Conservation (phyloP, 2,329 filamentous ascomycete species). For the Ascochyta clinopodiicola region DNA sequence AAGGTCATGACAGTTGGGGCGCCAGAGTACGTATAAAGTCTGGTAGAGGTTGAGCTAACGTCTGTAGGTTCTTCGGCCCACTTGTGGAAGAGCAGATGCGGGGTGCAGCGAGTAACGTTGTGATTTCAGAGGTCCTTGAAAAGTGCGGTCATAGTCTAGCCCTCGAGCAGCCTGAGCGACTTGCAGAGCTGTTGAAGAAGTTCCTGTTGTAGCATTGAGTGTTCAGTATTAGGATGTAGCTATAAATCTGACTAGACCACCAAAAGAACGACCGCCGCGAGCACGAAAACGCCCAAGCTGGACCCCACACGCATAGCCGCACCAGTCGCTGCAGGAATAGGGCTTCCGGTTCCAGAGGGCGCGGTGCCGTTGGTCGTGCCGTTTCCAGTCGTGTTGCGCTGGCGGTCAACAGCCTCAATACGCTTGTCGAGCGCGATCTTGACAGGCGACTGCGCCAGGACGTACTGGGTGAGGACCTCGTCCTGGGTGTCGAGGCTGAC, state of each 20-base stretch:
- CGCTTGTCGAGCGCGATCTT: conserved; percentile 58
- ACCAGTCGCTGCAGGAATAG: conserved; percentile 17
- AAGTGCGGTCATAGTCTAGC: conserved; percentile 27
- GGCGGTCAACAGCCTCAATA: conserved; percentile 46
- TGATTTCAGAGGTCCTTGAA: conserved; percentile 33
- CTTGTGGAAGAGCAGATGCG: conserved; percentile 35
- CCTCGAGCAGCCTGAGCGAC: conserved; percentile 26
- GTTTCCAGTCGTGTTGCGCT: conserved; percentile 25
- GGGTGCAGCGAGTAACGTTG: conserved; percentile 38
- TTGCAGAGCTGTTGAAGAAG: conserved; percentile 23
- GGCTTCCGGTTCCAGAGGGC: conserved; percentile 19
- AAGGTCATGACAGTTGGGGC: conserved; percentile 32
- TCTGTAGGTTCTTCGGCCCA: conserved; percentile 24
- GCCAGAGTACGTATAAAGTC: conserved; percentile 18
- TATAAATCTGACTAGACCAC: conserved; percentile 16
- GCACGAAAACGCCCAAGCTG: conserved; percentile 11
- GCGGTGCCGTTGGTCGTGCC: conserved; percentile 27
- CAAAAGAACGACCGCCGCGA: conserved; percentile 20
- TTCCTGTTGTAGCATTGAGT: conserved; percentile 9
- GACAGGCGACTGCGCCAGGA: conserved; percentile 58
- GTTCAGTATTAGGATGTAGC: too few relatives aligned
- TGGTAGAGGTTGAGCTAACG: neutral
- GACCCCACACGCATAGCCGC: conserved; percentile 18
- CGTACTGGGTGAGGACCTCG: conserved; percentile 61
- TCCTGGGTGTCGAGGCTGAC: conserved; percentile 61